Percentiles rank a stretch among this genome's conserved stretches.
Evolutionary conservation across 2,329 filamentous ascomycete species (phyloP).

Genomic region (Exophiala sp.): DNA sequence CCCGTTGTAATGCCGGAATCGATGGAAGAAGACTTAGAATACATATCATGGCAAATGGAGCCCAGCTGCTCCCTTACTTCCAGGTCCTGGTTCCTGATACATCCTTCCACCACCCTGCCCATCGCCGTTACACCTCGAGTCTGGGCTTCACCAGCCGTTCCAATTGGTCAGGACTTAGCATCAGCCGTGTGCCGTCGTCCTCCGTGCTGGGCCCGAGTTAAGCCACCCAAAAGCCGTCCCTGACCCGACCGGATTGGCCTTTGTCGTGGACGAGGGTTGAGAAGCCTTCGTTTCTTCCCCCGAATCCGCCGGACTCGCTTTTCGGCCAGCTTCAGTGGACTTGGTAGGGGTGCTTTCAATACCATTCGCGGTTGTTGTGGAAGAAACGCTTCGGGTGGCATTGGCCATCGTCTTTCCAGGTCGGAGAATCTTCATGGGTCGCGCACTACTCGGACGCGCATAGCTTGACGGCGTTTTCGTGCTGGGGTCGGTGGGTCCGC

Average conservation of each 20-base stretch:
- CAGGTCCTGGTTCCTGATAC: background rate
- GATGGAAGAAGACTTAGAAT: background rate
- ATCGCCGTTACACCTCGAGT: background rate
- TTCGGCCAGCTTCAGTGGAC: constrained; percentile 6
- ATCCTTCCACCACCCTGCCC: background rate
- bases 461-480: constrained; percentile 24
- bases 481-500: constrained; percentile 11
- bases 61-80: background rate
- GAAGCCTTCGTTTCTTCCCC: constrained; percentile 11
- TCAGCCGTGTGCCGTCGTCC: constrained; percentile 24
- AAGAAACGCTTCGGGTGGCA: constrained; percentile 38
- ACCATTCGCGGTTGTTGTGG: constrained; percentile 24
- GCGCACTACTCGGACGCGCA: constrained; percentile 33
- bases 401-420: constrained; percentile 57
- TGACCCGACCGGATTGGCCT: constrained; percentile 79
- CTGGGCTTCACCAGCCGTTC: background rate
- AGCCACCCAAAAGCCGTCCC: constrained; percentile 93
- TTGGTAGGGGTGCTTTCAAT: constrained; percentile 19
- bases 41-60: constrained; percentile 1
- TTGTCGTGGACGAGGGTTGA: constrained; percentile 31
- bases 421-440: constrained; percentile 86
- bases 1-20: background rate
- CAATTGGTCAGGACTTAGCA: background rate
- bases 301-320: constrained; percentile 8
- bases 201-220: constrained; percentile 44